A percentile compares a stretch with the other conserved stretches of the same genome.
These are phyloP conservation scores for Asclepias syriaca DNA, from an alignment of 257 asterid species.

Conservation along the genomic window DNA sequence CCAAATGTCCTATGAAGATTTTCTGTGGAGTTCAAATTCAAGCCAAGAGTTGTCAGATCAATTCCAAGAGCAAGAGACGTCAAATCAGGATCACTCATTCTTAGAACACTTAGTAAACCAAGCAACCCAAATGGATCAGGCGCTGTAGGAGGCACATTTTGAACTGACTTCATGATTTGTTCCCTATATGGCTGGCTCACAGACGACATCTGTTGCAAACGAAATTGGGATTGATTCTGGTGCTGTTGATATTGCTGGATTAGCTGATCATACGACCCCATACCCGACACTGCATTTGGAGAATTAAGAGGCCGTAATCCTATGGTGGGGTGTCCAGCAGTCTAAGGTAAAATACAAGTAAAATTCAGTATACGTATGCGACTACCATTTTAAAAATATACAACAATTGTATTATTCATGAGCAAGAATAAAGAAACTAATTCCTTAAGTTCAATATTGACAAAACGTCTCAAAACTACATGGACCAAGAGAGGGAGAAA, in stretches of 20 bases:
- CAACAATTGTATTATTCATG: not conserved
- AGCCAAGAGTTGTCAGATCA: constrained; percentile 88
- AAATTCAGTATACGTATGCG: constrained; percentile 8
- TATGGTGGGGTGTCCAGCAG: constrained; percentile 64
- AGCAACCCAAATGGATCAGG: constrained; percentile 85
- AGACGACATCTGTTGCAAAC: constrained; percentile 83
- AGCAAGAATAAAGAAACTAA: not conserved
- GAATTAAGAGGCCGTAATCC: constrained; percentile 77
- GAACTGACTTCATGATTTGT: constrained; percentile 73
- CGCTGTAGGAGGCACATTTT: constrained; percentile 46
- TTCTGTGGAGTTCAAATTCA: constrained; percentile 88
- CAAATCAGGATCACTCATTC: constrained; percentile 85
- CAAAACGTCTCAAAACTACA: not conserved
- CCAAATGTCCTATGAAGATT: constrained; percentile 80
- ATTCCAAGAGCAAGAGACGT: constrained; percentile 93
- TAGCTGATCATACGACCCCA: constrained; percentile 83
- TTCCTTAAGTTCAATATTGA: not conserved
- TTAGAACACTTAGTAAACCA: constrained; percentile 82
- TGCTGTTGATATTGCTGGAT: constrained; percentile 92
- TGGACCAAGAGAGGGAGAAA: not conserved
- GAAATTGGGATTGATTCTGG: constrained; percentile 77
- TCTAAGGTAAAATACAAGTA: constrained; percentile 33
- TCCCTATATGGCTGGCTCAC: constrained; percentile 83
- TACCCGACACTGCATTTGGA: constrained; percentile 67
- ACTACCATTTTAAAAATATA: not conserved